Base-by-base conservation (phyloP, 2,329 filamentous ascomycete genomes). In the Penicillium hesseltinei region DNA sequence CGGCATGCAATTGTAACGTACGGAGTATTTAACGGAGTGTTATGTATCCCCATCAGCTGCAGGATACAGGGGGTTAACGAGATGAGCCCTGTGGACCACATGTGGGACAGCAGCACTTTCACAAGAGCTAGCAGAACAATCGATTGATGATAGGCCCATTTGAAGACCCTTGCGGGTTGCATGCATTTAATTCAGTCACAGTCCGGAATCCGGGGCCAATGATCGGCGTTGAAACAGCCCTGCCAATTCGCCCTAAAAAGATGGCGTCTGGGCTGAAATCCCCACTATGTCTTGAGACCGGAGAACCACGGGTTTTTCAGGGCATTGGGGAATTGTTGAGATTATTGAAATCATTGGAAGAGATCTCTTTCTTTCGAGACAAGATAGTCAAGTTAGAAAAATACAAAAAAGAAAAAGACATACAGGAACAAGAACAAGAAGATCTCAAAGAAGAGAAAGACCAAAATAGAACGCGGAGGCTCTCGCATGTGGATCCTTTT, bases 401-500 rank as follows among this genome's bases (percentile, higher is more conserved):
- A 21, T 5, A 40, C n/a, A 23, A 4, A 23, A 7, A 27, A 27
- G 6, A 27, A 8, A 29, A 6, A 45, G 17, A 11, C 3, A 55
- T 10, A 38, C 2, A 35, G 2, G 21, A 27, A 43, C 17, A 39
- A 31, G 21, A 27, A 43, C 17, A 39, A 31, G 29, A 31, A 45
- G 43, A 44, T 25, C 9, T 15, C 13, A 10, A 50, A 50, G 13
- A 51, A 49, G n/a, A 21, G 15, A 38, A 42, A 25, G 29, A 36
- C 42, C 11, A 21, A 52, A 56, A 44, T 49, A 49, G 54, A 56
- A 36, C 42, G 27, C 13, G 35, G 42, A 36, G 35, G 42, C 55
- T 48, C 46, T 45, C 31, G 11, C 7, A 52, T 53, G 55, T 54
- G 50, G 55, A 54, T 54, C 55, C 38, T 49, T 36, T 21, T 35